Percentiles rank a stretch among this genome's conserved stretches.
Evolutionary conservation across 768 basidiomycete genomes (phyloP).

Genomic region (Dioszegia aurantiaca): DNA sequence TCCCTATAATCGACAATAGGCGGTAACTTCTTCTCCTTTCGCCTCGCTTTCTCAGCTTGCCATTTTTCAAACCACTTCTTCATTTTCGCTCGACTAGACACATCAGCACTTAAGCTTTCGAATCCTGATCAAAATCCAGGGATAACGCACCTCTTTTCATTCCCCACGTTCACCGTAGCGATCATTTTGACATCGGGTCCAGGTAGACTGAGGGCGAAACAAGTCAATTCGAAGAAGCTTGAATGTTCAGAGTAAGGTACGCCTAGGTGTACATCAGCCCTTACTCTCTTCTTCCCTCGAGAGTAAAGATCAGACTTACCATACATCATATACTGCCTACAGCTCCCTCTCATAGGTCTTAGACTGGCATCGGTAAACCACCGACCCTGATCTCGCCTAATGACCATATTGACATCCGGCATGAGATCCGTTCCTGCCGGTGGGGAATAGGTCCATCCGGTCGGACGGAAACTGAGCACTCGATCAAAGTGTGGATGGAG

Average conservation of each 20-base stretch:
- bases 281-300: background rate
- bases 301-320: slow-evolving; percentile 60
- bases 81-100: slow-evolving; percentile 74
- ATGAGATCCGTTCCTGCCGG: slow-evolving; percentile 64
- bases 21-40: slow-evolving; percentile 53
- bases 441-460: slow-evolving; percentile 86
- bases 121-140: background rate
- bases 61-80: slow-evolving; percentile 78
- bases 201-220: slow-evolving; percentile 80
- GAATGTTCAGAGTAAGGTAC: slow-evolving; percentile 88
- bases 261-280: slow-evolving; percentile 26
- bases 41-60: slow-evolving; percentile 73
- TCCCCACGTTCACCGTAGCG: slow-evolving; percentile 65
- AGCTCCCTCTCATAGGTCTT: slow-evolving; percentile 68
- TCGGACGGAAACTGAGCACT: slow-evolving; percentile 81
- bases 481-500: slow-evolving; percentile 70
- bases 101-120: background rate
- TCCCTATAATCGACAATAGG: slow-evolving; percentile 49
- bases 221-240: slow-evolving; percentile 90
- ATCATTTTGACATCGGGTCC: slow-evolving; percentile 80
- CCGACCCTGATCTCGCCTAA: slow-evolving; percentile 65
- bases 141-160: slow-evolving; percentile 49
- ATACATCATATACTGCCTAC: slow-evolving; percentile 66
- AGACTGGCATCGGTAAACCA: slow-evolving; percentile 70
- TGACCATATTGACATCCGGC: slow-evolving; percentile 67